Conservation (phyloP, 371 early-diverging fungal species). For the Scutellospora calospora region DNA sequence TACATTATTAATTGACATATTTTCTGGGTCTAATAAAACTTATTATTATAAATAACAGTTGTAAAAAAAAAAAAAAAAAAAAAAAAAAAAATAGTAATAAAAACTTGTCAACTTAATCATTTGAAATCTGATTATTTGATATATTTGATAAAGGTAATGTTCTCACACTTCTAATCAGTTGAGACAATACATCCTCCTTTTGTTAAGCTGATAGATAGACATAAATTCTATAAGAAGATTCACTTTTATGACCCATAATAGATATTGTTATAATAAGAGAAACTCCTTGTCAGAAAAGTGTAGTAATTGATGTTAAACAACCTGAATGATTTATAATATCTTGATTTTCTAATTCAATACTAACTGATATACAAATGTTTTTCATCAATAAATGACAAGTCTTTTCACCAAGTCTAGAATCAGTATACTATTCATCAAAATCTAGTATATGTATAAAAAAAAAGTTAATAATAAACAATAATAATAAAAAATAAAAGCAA, state of each 20-base stretch:
- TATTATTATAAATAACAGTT: too few species aligned
- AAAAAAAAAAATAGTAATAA: not conserved
- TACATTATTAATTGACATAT: too few species aligned
- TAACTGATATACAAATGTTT: not conserved
- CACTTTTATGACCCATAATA: not conserved
- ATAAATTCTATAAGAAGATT: not conserved
- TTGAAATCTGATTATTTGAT: not conserved
- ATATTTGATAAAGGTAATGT: not conserved
- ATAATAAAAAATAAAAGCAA: too few species aligned
- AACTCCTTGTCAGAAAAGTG: too few species aligned
- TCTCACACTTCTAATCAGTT: not conserved
- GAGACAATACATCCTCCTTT: not conserved
- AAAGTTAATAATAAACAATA: too few species aligned
- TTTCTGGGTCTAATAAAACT: too few species aligned
- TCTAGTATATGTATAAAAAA: too few species aligned
- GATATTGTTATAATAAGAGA: not conserved
- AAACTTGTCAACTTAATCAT: not conserved
- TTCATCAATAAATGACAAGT: not conserved
- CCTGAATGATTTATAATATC: not conserved
- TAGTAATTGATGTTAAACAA: not conserved
- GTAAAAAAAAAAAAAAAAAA: not conserved
- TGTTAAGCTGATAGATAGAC: not conserved
- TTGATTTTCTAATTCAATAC: not conserved
- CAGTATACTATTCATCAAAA: too few species aligned
- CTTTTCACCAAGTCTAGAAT: not conserved